Evolutionary conservation across 2,329 filamentous ascomycete species (phyloP), one percentile per base, ranked within the genome.

Genomic region (Cladophialophora yegresii): DNA sequence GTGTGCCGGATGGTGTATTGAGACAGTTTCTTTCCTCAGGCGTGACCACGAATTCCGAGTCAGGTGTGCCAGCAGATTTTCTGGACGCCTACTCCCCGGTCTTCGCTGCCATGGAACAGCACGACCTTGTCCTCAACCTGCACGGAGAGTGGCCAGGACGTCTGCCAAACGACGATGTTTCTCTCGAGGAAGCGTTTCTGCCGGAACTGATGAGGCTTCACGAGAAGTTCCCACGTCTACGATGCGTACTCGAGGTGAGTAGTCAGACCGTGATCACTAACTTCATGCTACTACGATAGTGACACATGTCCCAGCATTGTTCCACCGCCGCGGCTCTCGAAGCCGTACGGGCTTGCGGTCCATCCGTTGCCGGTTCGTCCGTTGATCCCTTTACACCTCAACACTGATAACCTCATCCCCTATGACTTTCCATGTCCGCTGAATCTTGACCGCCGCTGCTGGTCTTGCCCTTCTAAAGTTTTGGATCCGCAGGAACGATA

Each of bases 81-180:
- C 74, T 76, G 8, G 69, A 74, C 16, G 79, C 80, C 70, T 81
- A 80, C 63, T 49, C 55, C 6, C 77, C 79, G 5, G 90, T 93
- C 13, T 96, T 98, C 74, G 85, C 83, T n/a, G 90, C 91, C 69
- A 97, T 98, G 93, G 89, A 96, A 75, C 80, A 87, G 65, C 86
- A 92, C 70, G 87, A 88, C 70, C 82, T 96, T 74, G 84, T 96
- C n/a, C 83, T 96, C 49, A 97, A 97, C 78, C 81, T 98, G n/a
- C 93, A 98, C 75, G 93, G 93, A 69, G 93, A 97, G 78, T 86
- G 89, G n/a, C 88, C 87, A 0, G 55, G 55, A 1, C 36, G 13
- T 49, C 26, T 33, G 8, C 66, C 66, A 13, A 61, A 32, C 10
- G 59, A 66, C 2, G 74, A 78, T 49, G 80, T 84, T 64, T 85